phyloP scores from a whole-genome alignment of 129 eudicot species.

The Tanacetum coccineum region DNA sequence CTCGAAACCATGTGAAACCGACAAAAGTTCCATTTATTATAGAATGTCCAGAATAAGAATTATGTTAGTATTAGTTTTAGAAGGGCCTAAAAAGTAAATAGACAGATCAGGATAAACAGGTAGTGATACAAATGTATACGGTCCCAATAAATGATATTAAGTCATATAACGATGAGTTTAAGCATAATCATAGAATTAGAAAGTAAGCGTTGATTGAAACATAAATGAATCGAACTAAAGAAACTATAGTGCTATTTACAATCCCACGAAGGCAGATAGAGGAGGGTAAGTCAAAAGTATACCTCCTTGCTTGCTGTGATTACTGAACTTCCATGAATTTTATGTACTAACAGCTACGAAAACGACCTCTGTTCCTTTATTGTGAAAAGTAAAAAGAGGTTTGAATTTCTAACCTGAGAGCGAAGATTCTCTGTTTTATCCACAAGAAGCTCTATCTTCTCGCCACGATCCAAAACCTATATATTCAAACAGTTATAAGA shows the following conservation, averaged over 20 bases:
- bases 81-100: not conserved
- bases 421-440: constrained; percentile 86
- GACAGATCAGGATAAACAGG: not conserved
- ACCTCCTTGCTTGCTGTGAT: too few species aligned
- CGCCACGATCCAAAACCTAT: constrained; percentile 89
- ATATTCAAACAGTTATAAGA: constrained; percentile 7
- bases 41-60: not conserved
- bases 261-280: not conserved
- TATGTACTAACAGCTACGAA: too few species aligned
- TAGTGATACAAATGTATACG: not conserved
- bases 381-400: not conserved
- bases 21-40: not conserved
- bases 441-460: constrained; percentile 82
- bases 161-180: too few species aligned
- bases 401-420: constrained; percentile 52
- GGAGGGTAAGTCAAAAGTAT: not conserved
- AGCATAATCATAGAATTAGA: not conserved
- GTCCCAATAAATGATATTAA: not conserved
- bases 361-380: not conserved
- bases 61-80: not conserved
- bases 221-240: not conserved
- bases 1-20: not conserved
- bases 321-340: too few species aligned
- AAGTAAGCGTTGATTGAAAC: not conserved
- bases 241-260: not conserved